These are phyloP conservation scores for Metarhizium brunneum DNA, from an alignment of 2,329 filamentous ascomycete species.

Conservation along the genomic window DNA sequence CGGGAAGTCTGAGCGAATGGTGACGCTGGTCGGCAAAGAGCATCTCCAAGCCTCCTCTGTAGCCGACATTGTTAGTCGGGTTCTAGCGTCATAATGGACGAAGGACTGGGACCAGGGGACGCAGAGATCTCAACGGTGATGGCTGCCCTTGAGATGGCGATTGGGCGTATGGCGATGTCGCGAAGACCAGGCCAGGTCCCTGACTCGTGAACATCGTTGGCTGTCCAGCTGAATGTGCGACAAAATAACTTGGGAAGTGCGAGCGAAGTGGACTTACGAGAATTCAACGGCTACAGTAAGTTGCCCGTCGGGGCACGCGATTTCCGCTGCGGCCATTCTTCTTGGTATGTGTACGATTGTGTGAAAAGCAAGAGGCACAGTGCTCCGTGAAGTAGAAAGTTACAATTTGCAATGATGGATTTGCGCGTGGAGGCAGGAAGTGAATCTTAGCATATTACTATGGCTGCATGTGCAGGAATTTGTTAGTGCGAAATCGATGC, in stretches of 20 bases:
- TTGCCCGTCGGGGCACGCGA: constrained; percentile 12
- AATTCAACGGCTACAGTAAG: constrained; percentile 66
- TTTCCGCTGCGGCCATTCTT: background rate
- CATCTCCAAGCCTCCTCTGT: constrained; percentile 84
- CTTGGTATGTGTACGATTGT: constrained; percentile 50
- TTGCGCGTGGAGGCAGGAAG: no score
- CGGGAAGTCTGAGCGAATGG: constrained; percentile 61
- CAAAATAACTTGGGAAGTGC: background rate
- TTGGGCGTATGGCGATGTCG: background rate
- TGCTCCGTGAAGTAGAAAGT: constrained; percentile 19
- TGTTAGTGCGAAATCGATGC: background rate
- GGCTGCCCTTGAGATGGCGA: background rate
- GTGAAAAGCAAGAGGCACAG: constrained; percentile 80
- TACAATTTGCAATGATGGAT: no score
- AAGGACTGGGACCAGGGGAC: background rate
- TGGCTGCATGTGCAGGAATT: background rate
- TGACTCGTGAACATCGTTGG: background rate
- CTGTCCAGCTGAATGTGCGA: background rate
- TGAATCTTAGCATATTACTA: background rate
- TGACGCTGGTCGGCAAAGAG: constrained; percentile 78
- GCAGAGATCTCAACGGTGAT: background rate
- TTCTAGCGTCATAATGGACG: background rate
- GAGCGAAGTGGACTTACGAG: constrained; percentile 28
- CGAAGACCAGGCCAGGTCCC: background rate
- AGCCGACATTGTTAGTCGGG: background rate